A percentile compares a stretch with the other conserved stretches of the same genome.
Evolutionary conservation across 2,329 filamentous ascomycete species (phyloP).

Genomic region (Drechmeria coniospora): DNA sequence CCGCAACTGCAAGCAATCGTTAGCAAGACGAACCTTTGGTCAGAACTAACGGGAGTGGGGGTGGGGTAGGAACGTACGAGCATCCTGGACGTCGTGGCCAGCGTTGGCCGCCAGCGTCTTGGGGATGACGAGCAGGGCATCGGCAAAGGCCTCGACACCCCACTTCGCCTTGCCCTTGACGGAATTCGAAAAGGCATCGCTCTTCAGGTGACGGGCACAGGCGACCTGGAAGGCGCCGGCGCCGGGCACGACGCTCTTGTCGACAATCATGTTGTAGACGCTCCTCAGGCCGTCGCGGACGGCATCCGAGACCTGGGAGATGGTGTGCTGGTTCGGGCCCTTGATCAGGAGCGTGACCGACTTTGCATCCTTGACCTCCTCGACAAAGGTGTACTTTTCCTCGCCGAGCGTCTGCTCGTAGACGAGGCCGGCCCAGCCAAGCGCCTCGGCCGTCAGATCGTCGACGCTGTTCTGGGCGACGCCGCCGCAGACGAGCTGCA

Average conservation of each 20-base stretch:
- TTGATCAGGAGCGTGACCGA: conserved; percentile 97
- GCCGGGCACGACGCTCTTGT: conserved; percentile 85
- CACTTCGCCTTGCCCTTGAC: conserved; percentile 98
- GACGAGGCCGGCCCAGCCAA: conserved; percentile 91
- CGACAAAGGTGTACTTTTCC: conserved; percentile 97
- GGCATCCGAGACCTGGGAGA: conserved; percentile 90
- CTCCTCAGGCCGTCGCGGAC: conserved; percentile 88
- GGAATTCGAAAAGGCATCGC: conserved; percentile 71
- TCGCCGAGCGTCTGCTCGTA: conserved; percentile 96
- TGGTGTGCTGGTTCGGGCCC: conserved; percentile 92
- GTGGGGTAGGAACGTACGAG: conserved; percentile 44
- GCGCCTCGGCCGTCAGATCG: conserved; percentile 69
- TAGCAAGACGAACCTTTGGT: too few relatives aligned
- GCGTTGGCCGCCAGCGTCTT: conserved; percentile 95
- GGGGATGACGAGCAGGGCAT: conserved; percentile 86
- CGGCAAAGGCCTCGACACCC: conserved; percentile 87
- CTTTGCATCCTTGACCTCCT: conserved; percentile 97
- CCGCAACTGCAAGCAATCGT: conserved; percentile 45
- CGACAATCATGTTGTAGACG: conserved; percentile 99
- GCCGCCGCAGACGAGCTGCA: conserved; percentile 89
- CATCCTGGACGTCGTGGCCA: conserved; percentile 92
- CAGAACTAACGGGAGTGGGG: conserved; percentile 2
- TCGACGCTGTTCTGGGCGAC: conserved; percentile 91
- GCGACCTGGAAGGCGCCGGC: conserved; percentile 94
- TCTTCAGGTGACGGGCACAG: conserved; percentile 72